Evolutionary conservation across 805 yeast genomes (phyloP), one percentile per base, ranked within the genome.

Genomic region (Sugiyamaella americana): DNA sequence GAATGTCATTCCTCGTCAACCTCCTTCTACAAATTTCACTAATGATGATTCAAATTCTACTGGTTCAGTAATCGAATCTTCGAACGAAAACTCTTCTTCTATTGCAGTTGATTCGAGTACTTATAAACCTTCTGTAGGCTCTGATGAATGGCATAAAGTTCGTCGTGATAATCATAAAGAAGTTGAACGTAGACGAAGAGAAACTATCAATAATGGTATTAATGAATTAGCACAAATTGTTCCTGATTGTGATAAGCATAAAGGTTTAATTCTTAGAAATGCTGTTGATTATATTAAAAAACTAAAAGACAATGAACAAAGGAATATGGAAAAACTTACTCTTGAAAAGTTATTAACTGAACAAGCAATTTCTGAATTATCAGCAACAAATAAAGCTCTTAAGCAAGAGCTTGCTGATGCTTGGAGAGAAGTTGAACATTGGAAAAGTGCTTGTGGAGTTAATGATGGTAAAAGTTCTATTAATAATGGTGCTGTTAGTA

Each of bases 111-210:
- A 32, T 37, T 18, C 6, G 13, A 13, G 47, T 6, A 20, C 17
- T 5, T 16, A 29, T 6, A 46, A 41, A 23, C 87, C 89, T 2
- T 61, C 68, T 8, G 83, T 82, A 39, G 93, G 93, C n/a, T 66
- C 83, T 24, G 87, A 82, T 39, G 94, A 84, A 63, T 85, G 93
- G 91, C 87, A 83, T 61, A 75, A 74, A 51, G 79, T 80, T 62
- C 80, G 96, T 58, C 82, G 84, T 59, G 86, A 86, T 58, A 89
- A 87, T 66, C 98, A 93, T 70, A 89, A 88, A 67, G 96, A 89
- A 67, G 97, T 89, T 19, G 97, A 89, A 68, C 76, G 95, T 61
- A 79, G 96, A 57, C 78, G 97, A 66, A 78, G 97, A 60, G 95
- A 88, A 62, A 78, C 81, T 40, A 89, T 89, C 61, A 89, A 87